A percentile compares a stretch with the other conserved stretches of the same genome.
These are phyloP conservation scores for Verticillium longisporum DNA, from an alignment of 2,329 filamentous ascomycete genomes.

Conservation along the genomic window DNA sequence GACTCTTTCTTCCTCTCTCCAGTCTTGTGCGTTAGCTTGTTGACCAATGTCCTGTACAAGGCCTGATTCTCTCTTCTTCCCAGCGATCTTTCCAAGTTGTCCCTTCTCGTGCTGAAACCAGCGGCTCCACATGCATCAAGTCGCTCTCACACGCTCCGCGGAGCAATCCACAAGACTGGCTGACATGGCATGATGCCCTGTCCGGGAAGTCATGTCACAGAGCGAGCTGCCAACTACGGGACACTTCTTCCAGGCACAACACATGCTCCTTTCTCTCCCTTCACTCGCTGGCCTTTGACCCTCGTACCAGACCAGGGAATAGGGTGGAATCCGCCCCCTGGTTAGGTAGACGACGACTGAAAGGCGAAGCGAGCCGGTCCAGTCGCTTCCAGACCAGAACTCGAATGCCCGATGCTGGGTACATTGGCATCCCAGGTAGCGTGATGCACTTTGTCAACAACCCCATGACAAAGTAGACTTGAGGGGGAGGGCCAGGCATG, in stretches of 20 bases:
- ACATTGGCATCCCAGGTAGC: too few species aligned
- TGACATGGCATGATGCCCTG: too few species aligned
- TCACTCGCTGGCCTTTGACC: too few species aligned
- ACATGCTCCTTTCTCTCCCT: not conserved
- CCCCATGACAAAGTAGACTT: not conserved
- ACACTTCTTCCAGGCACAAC: not conserved
- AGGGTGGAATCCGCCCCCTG: not conserved
- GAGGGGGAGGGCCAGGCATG: not conserved
- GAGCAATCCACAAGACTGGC: too few species aligned
- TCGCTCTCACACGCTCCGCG: too few species aligned
- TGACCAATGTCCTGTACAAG: too few species aligned
- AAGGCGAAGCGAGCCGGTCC: not conserved
- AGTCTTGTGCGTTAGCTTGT: too few species aligned
- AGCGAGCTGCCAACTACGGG: too few species aligned
- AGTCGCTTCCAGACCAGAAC: not conserved
- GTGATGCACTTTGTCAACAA: not conserved
- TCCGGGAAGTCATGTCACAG: too few species aligned
- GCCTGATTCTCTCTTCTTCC: not conserved
- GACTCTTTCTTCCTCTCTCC: not conserved
- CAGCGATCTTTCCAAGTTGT: fast-evolving
- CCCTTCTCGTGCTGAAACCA: too few species aligned
- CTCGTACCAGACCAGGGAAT: too few species aligned
- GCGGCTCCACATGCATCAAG: too few species aligned
- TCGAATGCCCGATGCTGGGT: not conserved
- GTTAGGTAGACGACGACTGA: not conserved